Base-by-base conservation (phyloP, 2,329 filamentous ascomycete species). In the Zalaria obscura region DNA sequence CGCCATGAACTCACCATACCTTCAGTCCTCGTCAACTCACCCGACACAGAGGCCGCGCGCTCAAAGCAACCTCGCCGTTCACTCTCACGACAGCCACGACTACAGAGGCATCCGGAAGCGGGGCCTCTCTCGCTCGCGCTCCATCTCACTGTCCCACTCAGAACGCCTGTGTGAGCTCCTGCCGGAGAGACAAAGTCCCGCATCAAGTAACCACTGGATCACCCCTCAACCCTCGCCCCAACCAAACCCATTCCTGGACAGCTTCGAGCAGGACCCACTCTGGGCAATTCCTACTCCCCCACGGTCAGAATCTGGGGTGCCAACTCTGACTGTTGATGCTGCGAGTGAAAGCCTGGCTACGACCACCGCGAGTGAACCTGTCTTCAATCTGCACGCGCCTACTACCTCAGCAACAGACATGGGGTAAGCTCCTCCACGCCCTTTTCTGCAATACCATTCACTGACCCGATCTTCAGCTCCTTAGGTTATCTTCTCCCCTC, bases 401-500 rank as follows among this genome's bases (percentile, higher is more conserved):
- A 47, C 49, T 27, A 35, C 39, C 27, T 47, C 54, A 31, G 44
- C 51, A 38, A 45, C 52, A 44, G 55, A 57, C 40, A 60, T 60
- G 57, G 58, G 56, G 56, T 59, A 46, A 45, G 53, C 44, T 31
- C 27, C 32, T 35, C 28, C 40, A 39, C 39, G 29, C 40, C n/a
- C n/a, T n/a, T n/a, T n/a, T n/a, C n/a, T n/a, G n/a, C 18, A 18
- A 18, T 18, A 18, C 18, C 18, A 18, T 7, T 26, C 3, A 28
- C 39, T 44, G 36, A 44, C 11, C 3, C 5, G 6, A 3, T 5
- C 9, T 31, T 38, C 42, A 59, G 57, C 45, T 60, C 57, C 32
- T 47, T 60, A 40, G 55, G 55, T 27, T 57, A 55, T 46, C 50
- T 60, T 25, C 55, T 59, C 38, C 57, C 57, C 44, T 55, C 55